These are phyloP conservation scores for Aspergillus chevalieri DNA, from an alignment of 2,329 filamentous ascomycete genomes.

Conservation along the genomic window DNA sequence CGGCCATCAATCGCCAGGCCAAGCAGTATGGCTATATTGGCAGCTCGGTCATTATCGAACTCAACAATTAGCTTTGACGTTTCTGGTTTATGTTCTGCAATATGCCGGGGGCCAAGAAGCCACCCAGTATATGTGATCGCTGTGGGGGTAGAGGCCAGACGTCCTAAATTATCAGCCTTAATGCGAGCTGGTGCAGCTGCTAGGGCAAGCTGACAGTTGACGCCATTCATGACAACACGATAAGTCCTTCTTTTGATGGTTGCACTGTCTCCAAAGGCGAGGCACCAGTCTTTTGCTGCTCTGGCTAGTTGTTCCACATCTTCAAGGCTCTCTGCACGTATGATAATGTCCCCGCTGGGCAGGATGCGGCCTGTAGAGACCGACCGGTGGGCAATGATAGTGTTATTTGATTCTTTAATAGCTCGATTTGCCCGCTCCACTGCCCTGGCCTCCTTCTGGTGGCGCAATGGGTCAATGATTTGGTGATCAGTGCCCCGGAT, in stretches of 20 bases:
- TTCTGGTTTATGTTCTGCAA: too few relatives aligned
- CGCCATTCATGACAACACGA: too few relatives aligned
- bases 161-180: too few relatives aligned
- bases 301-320: neutral
- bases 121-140: too few relatives aligned
- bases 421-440: neutral
- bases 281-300: too few relatives aligned
- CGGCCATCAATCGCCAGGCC: neutral
- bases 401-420: neutral
- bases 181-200: too few relatives aligned
- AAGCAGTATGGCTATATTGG: neutral
- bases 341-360: neutral
- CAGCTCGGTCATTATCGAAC: neutral
- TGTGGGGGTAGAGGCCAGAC: too few relatives aligned
- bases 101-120: too few relatives aligned
- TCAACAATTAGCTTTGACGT: too few relatives aligned
- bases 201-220: too few relatives aligned
- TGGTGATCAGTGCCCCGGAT: neutral
- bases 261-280: too few relatives aligned
- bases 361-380: neutral
- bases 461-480: neutral
- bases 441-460: neutral
- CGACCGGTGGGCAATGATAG: neutral
- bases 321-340: neutral
- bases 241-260: too few relatives aligned